Evolutionary conservation across 192 early-diverging fungal species (phyloP).

Genomic region (Podochytrium sp.): DNA sequence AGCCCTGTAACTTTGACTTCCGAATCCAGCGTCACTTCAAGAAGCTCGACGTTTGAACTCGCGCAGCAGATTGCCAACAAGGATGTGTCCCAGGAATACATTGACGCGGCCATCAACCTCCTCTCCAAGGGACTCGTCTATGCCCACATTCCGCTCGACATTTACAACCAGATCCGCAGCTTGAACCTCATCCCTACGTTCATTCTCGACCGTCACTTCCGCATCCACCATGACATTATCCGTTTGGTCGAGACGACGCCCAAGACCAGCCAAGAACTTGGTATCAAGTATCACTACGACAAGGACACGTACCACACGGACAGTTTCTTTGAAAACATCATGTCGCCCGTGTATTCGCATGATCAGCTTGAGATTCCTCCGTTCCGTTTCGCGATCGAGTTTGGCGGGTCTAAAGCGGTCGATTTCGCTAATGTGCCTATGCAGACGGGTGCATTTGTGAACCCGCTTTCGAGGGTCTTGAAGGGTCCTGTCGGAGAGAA

Average conservation of each 20-base stretch:
- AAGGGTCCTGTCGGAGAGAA: conserved; percentile 18
- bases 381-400: conserved; percentile 48
- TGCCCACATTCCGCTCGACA: conserved; percentile 24
- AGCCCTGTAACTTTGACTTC: background rate
- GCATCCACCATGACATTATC: conserved; percentile 30
- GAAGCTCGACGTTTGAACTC: background rate
- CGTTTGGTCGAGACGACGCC: conserved; percentile 25
- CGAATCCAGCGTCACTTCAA: background rate
- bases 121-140: conserved; percentile 34
- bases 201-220: conserved; percentile 27
- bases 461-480: conserved; percentile 8
- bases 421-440: background rate
- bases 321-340: conserved; percentile 19
- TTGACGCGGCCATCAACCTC: conserved; percentile 20
- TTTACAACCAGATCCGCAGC: conserved; percentile 16
- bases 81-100: background rate
- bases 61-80: background rate
- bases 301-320: conserved; percentile 7
- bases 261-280: conserved; percentile 21
- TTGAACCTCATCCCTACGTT: conserved; percentile 18
- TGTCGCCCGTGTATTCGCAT: conserved; percentile 30
- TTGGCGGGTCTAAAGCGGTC: conserved; percentile 24
- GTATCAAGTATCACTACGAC: conserved; percentile 18
- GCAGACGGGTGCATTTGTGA: too few relatives aligned
- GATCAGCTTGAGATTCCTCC: conserved; percentile 40